Base-by-base conservation (phyloP, 2,329 filamentous ascomycete genomes). In the Arachnopeziza araneosa region DNA sequence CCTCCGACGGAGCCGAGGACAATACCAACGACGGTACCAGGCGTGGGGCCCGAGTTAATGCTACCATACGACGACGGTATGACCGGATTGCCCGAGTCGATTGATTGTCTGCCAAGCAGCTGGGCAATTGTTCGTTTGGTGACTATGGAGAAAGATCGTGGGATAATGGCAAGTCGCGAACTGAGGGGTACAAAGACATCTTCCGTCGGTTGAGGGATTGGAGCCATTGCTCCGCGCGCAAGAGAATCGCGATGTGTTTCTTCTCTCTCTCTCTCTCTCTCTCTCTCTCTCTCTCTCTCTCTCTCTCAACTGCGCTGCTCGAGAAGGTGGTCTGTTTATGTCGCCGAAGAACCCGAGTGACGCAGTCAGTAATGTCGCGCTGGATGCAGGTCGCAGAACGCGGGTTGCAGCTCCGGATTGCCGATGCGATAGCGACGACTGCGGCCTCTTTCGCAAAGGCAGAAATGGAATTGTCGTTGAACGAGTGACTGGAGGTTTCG, bases 21-120 rank as follows among this genome's bases (percentile, higher is more conserved):
- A 60, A 87, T 86, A 58, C 85, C 85, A 10, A 79, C 83, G 1
- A 88, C 79, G 49, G 79, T 79, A 57, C 82, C 84, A 0, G 84
- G 79, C 0, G 77, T 53, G 0, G 83, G 83, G 6, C 83, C 79
- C 24, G 74, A 68, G 69, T 81, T 73, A 36, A 83, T 74, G 56
- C 77, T 76, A 52, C 79, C 77, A 73, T 89, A 89, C 66, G 83
- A 83, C 24, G 82, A 79, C 1, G 85, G 84, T 66, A 89, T 85
- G 62, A 83, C 78, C 26, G 51, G 22, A 30, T 30, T 30, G 17
- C 72, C 9, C 68, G 75, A 22, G 79, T 74, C 44, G 76, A 80
- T 44, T 76, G 77, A 23, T 68, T 81, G 4, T 76, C 77, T 1
- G 75, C 36, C 36, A 4, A 17, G 36, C 12, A 44, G 17, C 4